Evolutionary conservation across 805 yeast genomes (phyloP), one percentile per base, ranked within the genome.

Genomic region (Sungouiella blattae): DNA sequence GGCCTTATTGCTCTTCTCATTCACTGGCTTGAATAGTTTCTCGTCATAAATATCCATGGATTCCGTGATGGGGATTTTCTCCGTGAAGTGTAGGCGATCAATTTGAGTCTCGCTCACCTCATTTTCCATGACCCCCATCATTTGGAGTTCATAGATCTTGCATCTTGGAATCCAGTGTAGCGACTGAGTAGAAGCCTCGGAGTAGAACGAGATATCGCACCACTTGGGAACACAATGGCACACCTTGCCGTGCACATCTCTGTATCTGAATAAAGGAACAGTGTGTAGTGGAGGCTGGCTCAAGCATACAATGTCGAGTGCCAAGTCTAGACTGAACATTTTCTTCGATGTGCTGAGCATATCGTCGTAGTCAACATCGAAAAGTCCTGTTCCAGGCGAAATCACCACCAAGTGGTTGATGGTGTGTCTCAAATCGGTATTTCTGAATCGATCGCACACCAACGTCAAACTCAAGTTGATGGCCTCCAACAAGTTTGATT

Each of bases 91-190:
- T 33, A 88, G 60, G 33, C 81, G 72, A 12, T 79, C 80, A 8
- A 89, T 74, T 6, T 79, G 75, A 6, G 83, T 75, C 9, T 83
- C 77, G 44, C 80, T 78, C 38, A 80, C 67, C 51, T 93, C 96
- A 49, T 86, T 87, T 50, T 91, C 98, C 82, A 91, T 87, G 6
- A 93, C 75, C 0, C 98, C 98, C 94, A 91, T 91, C 97, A 93
- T 93, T 57, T 93, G 98, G 13, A 93, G 62, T 51, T 91, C 98
- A 57, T 93, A 91, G 33, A 93, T 89, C 50, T 87, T 87, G 58
- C 97, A 88, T 23, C 93, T 69, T 0, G 98, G 97, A n/a, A 83
- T 74, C 97, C 98, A 91, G 46, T 77, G 83, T 21, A 67, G 67
- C 5, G 52, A 40, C 6, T 32, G 43, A 14, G 66, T 63, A 18